Base-by-base conservation (phyloP, 2,329 filamentous ascomycete species). In the Hymenoscyphus albidus region DNA sequence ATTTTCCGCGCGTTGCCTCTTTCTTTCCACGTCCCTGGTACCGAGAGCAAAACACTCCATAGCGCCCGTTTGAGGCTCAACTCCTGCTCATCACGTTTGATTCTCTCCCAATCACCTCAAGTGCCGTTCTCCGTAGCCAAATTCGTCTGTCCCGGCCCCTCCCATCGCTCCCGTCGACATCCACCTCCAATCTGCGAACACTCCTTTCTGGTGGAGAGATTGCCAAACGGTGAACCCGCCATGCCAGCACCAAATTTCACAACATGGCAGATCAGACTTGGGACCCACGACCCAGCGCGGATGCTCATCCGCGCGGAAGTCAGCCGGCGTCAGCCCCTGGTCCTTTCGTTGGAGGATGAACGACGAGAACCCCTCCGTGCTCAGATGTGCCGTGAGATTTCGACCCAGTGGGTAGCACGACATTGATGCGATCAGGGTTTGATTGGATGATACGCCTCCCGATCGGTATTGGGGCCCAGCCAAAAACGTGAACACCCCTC, bases 241-340 rank as follows among this genome's bases (percentile, higher is more conserved):
- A 18, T 51, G 44, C 44, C 44, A 22, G 44, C 48, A 38, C 12
- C 31, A n/a, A 57, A 57, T 57, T 57, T 57, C 55, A 54, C 55
- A 57, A 16, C 55, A 57, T 57, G 55, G 55, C 55, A 57, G 55
- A 57, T 57, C 55, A 57, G 55, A 57, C 31, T 57, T 38, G 7
- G 14, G 55, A 35, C 32, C 55, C 27, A 57, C 55, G 55, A 54
- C 32, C 27, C 31, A 57, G 55, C 55, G 55, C 55, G 55, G 55
- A 57, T 57, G 27, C 18, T 6, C 55, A 57, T 57, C 55, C 55
- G 55, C 55, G 55, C 31, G 55, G 55, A 57, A 57, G 55, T 12
- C 55, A 57, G 55, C 55, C 55, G 27, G 55, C 9, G 48, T 31
- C 18, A 13, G 12, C 48, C 35, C 48, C 18, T 54, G 48, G 22